These are phyloP conservation scores for Mycena latifolia DNA, from an alignment of 768 basidiomycete genomes.

Conservation along the genomic window DNA sequence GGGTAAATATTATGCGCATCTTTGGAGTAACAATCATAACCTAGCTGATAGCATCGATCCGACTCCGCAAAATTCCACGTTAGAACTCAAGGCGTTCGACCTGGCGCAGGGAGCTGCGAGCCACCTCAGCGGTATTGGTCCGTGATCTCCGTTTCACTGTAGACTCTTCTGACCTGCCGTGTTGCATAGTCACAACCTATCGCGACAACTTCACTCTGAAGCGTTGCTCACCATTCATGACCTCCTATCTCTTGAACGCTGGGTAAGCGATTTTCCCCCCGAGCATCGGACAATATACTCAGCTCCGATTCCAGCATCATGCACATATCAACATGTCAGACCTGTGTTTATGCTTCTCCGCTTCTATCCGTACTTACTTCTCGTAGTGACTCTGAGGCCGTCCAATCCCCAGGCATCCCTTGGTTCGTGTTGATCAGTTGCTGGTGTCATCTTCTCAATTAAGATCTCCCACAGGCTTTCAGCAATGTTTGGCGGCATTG, in stretches of 20 bases:
- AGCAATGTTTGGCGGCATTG: constrained; percentile 72
- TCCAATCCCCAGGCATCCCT: constrained; percentile 77
- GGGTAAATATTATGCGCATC: constrained; percentile 55
- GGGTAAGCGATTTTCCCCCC: constrained; percentile 61
- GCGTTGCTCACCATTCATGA: constrained; percentile 72
- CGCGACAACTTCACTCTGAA: constrained; percentile 72
- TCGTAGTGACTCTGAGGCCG: constrained; percentile 77
- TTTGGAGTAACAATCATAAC: constrained; percentile 20
- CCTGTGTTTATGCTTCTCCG: constrained; percentile 19
- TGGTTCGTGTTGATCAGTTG: constrained; percentile 45
- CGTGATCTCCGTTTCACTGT: constrained; percentile 1
- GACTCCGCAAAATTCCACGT: constrained; percentile 58
- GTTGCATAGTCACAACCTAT: constrained; percentile 66
- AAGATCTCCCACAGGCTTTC: constrained; percentile 45
- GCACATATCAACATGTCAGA: constrained; percentile 80
- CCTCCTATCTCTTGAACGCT: constrained; percentile 77
- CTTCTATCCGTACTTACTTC: constrained; percentile 33
- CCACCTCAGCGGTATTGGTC: constrained; percentile 76
- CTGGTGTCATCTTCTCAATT: not conserved
- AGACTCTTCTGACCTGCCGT: constrained; percentile 8
- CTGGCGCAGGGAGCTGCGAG: constrained; percentile 80
- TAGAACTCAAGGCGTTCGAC: constrained; percentile 78
- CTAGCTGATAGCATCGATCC: constrained; percentile 53
- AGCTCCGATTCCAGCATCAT: constrained; percentile 67
- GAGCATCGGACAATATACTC: constrained; percentile 29